Evolutionary conservation across 2,329 filamentous ascomycete species (phyloP), one percentile per base, ranked within the genome.

Genomic region (Aspergillus novofumigatus): DNA sequence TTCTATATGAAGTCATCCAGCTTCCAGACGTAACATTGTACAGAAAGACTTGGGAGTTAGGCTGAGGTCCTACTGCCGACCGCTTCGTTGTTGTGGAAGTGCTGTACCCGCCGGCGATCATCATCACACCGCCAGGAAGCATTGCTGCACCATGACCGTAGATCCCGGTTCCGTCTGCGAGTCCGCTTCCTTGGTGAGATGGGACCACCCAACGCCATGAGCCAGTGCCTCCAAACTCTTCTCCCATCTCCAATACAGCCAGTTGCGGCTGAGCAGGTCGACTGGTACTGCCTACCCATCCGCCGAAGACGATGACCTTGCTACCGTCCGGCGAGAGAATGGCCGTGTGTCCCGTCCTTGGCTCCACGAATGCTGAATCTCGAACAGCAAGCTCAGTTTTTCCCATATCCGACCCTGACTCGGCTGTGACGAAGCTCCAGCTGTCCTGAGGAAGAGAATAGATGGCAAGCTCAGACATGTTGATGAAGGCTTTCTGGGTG

Each of bases 401-500:
- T 1, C 74, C 64, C 26, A 61, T 62, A 28, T 56, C 28, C 17
- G 66, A 57, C 1, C 80, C 76, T 3, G 77, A 73, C 14, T 82
- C 77, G n/a, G 92, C 84, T 1, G 82, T 79, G 26, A 95, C 78
- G 70, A 93, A 97, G 28, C 85, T 88, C 93, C 93, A 97, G 53
- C 84, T 87, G 68, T 92, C 86, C 67, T 95, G 89, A 0, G 93
- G 93, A 6, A 97, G 78, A 54, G 86, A 92, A 80, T 92, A 96
- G 1, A 97, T 78, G 0, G 92, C 93, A 1, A 93, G 85, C 47
- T 91, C 90, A 56, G 91, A 95, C 88, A 96, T 97, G 72, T 97
- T 96, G 76, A 97, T 87, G 69, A 96, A 97, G 0, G 92, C 92
- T 17, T 79, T 75, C 64, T 85, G 80, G 0, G 92, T 96, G 70